These are phyloP conservation scores for Fraxinus nigra DNA, from an alignment of 305 asterid genomes.

Conservation along the genomic window DNA sequence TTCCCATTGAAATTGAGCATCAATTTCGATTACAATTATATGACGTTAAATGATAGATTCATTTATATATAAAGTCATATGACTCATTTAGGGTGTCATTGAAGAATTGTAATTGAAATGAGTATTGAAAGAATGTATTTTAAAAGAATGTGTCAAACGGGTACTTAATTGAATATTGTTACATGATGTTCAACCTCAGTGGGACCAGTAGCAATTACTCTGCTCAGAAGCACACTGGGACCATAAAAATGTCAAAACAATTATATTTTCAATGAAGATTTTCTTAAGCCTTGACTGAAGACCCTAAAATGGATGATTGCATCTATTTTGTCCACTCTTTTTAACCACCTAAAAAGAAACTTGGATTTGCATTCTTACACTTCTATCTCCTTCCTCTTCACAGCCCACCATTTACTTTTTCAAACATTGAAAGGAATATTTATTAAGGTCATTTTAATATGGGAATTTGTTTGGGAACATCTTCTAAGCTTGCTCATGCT, in stretches of 20 bases:
- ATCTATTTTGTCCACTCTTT: background rate
- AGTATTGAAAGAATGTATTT: too few relatives aligned
- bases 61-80: too few relatives aligned
- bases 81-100: too few relatives aligned
- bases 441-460: slow-evolving; percentile 15
- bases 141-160: too few relatives aligned
- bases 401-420: background rate
- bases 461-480: slow-evolving; percentile 45
- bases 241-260: slow-evolving; percentile 23
- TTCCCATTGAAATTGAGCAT: too few relatives aligned
- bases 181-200: too few relatives aligned
- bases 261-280: slow-evolving; percentile 40
- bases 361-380: background rate
- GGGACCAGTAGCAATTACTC: too few relatives aligned
- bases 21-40: too few relatives aligned
- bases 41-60: too few relatives aligned
- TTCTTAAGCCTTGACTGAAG: slow-evolving; percentile 48
- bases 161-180: too few relatives aligned
- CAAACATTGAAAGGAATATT: background rate
- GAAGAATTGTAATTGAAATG: too few relatives aligned
- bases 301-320: background rate
- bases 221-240: slow-evolving; percentile 18
- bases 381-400: background rate
- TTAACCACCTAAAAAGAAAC: background rate
- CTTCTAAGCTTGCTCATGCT: slow-evolving; percentile 27